Evolutionary conservation across 148 eudicot genomes (phyloP).

Genomic region (Spergularia marina): DNA sequence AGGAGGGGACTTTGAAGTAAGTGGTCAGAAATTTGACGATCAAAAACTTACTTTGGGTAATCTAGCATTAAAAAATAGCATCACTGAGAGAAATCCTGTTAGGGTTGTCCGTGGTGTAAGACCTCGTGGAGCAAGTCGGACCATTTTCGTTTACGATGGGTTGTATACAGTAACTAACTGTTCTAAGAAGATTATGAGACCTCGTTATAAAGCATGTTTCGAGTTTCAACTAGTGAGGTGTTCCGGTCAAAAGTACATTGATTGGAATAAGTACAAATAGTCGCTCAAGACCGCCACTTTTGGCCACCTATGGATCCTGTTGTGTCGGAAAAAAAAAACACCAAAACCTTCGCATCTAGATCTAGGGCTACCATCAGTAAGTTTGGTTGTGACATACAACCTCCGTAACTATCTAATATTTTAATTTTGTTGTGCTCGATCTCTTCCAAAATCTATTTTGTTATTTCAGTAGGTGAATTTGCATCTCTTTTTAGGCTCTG

Average conservation of each 20-base stretch:
- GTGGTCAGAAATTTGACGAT: not conserved
- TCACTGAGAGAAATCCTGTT: not conserved
- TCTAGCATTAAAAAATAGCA: conserved; percentile 17
- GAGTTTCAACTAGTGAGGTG: conserved; percentile 15
- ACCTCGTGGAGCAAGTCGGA: not conserved
- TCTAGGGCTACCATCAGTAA: too few relatives aligned
- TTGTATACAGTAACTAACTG: conserved; percentile 14
- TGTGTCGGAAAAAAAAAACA: too few relatives aligned
- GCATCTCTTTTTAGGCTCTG: too few relatives aligned
- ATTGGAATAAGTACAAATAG: conserved; percentile 10
- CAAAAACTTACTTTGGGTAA: conserved; percentile 22
- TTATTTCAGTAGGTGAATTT: too few relatives aligned
- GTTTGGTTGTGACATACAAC: too few relatives aligned
- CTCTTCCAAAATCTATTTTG: too few relatives aligned
- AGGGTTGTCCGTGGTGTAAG: conserved; percentile 21
- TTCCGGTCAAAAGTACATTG: conserved; percentile 9
- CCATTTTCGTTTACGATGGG: conserved; percentile 22
- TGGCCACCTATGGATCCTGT: too few relatives aligned
- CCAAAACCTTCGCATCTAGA: too few relatives aligned
- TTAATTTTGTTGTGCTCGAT: too few relatives aligned
- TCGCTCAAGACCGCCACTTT: too few relatives aligned
- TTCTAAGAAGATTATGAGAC: not conserved
- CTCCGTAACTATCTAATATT: too few relatives aligned
- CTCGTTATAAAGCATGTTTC: not conserved
- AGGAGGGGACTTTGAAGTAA: conserved; percentile 2